Evolutionary conservation across 2,329 filamentous ascomycete species (phyloP).

Genomic region (Sclerotinia nivalis): DNA sequence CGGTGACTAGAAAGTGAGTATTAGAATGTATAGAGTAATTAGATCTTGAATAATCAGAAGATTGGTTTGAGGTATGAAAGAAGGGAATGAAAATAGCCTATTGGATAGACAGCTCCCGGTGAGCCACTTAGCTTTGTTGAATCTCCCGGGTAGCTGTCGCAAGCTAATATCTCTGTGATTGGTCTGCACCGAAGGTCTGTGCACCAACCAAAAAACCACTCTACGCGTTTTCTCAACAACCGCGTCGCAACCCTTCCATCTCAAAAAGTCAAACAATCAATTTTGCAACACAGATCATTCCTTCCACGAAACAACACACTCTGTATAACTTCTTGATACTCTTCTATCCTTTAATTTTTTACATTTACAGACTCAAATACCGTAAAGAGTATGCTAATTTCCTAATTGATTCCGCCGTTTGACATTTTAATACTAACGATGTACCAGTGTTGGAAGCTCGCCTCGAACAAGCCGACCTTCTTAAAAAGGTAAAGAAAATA

Average conservation of each 20-base stretch:
- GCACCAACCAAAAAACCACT: conserved; percentile 22
- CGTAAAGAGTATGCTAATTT: conserved; percentile 13
- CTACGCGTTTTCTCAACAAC: conserved; percentile 24
- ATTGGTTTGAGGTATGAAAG: background rate
- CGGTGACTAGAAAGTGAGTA: background rate
- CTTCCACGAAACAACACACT: conserved; percentile 8
- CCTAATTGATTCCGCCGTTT: background rate
- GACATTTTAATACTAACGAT: conserved; percentile 13
- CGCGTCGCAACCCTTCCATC: conserved; percentile 19
- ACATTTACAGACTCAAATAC: background rate
- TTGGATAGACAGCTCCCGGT: too few relatives aligned
- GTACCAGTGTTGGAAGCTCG: conserved; percentile 84
- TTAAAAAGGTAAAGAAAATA: conserved; percentile 75
- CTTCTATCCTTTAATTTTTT: background rate
- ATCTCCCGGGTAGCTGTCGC: too few relatives aligned
- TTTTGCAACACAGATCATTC: conserved; percentile 10
- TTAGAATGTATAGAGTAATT: background rate
- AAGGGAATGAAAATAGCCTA: too few relatives aligned
- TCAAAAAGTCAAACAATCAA: conserved; percentile 21
- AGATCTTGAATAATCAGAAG: background rate
- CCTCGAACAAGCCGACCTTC: conserved; percentile 86
- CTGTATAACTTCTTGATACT: background rate
- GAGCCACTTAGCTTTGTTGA: too few relatives aligned
- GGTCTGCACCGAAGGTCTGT: background rate
- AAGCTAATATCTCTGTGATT: too few relatives aligned